A percentile compares a stretch with the other conserved stretches of the same genome.
phyloP scores from a whole-genome alignment of 805 yeast species.

The Cyberlindnera petersonii region DNA sequence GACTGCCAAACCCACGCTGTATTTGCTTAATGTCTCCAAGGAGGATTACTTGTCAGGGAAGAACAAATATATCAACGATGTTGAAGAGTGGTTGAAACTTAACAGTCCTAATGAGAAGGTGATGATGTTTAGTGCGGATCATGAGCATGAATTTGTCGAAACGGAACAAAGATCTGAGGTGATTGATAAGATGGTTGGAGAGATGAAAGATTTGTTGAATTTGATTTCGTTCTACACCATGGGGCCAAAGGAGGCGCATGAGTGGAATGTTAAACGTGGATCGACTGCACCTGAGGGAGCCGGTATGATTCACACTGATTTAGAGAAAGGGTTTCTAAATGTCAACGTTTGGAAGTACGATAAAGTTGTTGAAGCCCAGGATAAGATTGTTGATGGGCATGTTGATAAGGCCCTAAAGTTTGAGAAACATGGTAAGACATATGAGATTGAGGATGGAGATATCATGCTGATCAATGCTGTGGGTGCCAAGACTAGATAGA shows the following conservation, averaged over 20 bases:
- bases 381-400: slow-evolving; percentile 20
- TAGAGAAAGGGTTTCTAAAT: slow-evolving; percentile 74
- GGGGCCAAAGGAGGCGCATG: slow-evolving; percentile 80
- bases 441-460: slow-evolving; percentile 82
- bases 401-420: slow-evolving; percentile 31
- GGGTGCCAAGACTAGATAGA: slow-evolving; percentile 47
- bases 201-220: slow-evolving; percentile 64
- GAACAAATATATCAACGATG: slow-evolving; percentile 48
- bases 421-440: slow-evolving; percentile 68
- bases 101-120: slow-evolving; percentile 66
- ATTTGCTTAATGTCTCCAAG: slow-evolving; percentile 68
- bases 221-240: slow-evolving; percentile 84
- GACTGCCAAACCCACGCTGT: slow-evolving; percentile 87
- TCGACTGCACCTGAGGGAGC: slow-evolving; percentile 87
- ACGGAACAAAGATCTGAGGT: slow-evolving; percentile 44
- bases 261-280: slow-evolving; percentile 81
- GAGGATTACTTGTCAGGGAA: slow-evolving; percentile 55
- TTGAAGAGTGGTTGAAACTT: slow-evolving; percentile 61
- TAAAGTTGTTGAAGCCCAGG: slow-evolving; percentile 39
- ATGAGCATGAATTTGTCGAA: slow-evolving; percentile 36
- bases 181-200: slow-evolving; percentile 56
- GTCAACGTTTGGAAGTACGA: slow-evolving; percentile 70
- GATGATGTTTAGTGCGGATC: slow-evolving; percentile 61
- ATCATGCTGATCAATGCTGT: slow-evolving; percentile 69
- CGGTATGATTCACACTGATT: slow-evolving; percentile 82